phyloP scores from a whole-genome alignment of 331 rosid genomes.

The Cydonia oblonga region DNA sequence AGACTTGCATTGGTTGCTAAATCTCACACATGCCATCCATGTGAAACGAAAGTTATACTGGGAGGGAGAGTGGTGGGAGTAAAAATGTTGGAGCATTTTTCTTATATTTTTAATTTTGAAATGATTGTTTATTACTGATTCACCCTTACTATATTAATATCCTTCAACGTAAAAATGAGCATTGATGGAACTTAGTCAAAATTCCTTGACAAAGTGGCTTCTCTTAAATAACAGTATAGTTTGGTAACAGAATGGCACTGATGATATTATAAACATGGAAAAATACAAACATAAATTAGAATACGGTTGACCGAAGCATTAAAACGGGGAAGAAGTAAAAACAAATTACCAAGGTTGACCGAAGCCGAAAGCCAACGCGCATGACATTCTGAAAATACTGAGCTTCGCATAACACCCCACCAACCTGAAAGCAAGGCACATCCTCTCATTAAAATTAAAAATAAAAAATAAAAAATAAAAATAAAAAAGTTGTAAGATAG shows the following conservation, averaged over 20 bases:
- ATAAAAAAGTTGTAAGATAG: not conserved
- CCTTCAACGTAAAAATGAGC: not conserved
- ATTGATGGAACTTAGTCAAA: not conserved
- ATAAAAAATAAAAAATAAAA: too few species aligned
- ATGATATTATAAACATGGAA: not conserved
- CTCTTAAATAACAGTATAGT: not conserved
- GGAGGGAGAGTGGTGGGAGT: not conserved
- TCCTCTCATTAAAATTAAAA: not conserved
- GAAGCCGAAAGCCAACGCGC: slow-evolving; percentile 79
- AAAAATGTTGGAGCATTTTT: not conserved
- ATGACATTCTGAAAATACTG: slow-evolving; percentile 94
- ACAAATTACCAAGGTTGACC: slow-evolving; percentile 68
- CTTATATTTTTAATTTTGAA: not conserved
- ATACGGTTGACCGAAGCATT: not conserved
- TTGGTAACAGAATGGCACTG: not conserved
- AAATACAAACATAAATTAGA: not conserved
- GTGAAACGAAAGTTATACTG: not conserved
- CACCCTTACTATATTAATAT: not conserved
- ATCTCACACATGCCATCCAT: not conserved
- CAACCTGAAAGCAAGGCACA: slow-evolving; percentile 28
- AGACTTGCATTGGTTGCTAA: not conserved
- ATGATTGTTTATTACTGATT: not conserved
- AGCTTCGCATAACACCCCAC: slow-evolving; percentile 83
- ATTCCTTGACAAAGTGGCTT: not conserved
- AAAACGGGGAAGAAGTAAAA: not conserved